These are phyloP conservation scores for Allomyces macrogynus DNA, from an alignment of 192 early-diverging fungal species.

Conservation along the genomic window DNA sequence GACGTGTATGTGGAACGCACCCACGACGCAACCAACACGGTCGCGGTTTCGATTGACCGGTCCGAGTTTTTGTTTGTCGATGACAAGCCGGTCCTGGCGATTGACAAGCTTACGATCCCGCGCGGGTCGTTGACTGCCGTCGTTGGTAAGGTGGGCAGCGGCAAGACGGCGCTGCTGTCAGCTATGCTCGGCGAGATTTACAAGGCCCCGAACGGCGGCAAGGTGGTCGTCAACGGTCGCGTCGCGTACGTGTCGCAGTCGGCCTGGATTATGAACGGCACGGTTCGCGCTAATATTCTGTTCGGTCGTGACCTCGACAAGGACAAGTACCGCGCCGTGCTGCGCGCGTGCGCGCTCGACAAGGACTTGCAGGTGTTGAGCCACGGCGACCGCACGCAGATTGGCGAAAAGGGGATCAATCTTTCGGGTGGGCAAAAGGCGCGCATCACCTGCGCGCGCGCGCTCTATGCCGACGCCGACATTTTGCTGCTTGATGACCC, in stretches of 20 bases:
- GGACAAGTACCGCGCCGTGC: neutral
- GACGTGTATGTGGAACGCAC: slow-evolving; percentile 11
- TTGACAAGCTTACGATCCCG: neutral
- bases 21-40: no score
- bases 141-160: slow-evolving; percentile 10
- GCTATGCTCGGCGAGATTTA: slow-evolving; percentile 13
- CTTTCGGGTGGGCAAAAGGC: slow-evolving; percentile 8
- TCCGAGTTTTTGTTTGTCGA: neutral
- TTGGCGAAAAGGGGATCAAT: slow-evolving; percentile 10
- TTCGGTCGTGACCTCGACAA: slow-evolving; percentile 5
- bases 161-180: slow-evolving; percentile 11
- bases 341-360: slow-evolving; percentile 3
- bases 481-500: slow-evolving; percentile 69
- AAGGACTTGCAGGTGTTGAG: slow-evolving; percentile 5
- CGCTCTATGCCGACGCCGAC: slow-evolving; percentile 17
- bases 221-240: neutral
- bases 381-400: slow-evolving; percentile 5
- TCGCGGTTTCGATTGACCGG: no score
- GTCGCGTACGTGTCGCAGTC: slow-evolving; percentile 2
- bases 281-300: slow-evolving; percentile 5
- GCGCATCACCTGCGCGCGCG: slow-evolving; percentile 9
- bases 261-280: slow-evolving; percentile 8
- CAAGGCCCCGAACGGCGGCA: neutral
- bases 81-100: neutral
- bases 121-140: slow-evolving; percentile 1